Conservation (phyloP, 306 rosid genomes). For the Corylus heterophylla region DNA sequence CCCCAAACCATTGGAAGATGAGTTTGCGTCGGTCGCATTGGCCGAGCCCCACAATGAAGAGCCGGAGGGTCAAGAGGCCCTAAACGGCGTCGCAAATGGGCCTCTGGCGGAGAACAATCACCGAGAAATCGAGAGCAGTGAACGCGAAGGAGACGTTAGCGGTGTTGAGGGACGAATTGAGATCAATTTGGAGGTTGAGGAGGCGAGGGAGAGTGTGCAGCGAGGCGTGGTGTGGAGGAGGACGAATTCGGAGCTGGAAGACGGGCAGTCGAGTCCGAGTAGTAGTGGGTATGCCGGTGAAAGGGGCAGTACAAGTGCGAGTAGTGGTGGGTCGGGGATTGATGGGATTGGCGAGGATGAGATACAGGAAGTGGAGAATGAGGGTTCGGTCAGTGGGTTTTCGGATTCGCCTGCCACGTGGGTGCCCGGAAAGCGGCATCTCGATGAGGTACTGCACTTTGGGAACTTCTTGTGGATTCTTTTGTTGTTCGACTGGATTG, state of each 20-base stretch:
- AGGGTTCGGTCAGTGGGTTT: conserved; percentile 36
- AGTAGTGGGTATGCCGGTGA: conserved; percentile 93
- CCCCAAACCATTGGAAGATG: conserved; percentile 38
- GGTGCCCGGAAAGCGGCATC: conserved; percentile 62
- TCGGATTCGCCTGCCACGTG: conserved; percentile 47
- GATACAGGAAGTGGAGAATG: conserved; percentile 49
- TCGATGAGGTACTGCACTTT: conserved; percentile 60
- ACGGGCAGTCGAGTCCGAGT: conserved; percentile 65
- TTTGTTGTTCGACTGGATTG: background rate
- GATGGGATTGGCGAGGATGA: conserved; percentile 48
- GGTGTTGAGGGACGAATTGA: conserved; percentile 25
- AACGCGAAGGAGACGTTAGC: conserved; percentile 5
- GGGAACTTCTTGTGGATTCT: background rate
- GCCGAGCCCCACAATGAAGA: conserved; percentile 39
- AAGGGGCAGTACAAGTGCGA: conserved; percentile 67
- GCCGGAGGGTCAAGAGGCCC: conserved; percentile 21
- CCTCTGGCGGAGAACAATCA: conserved; percentile 24
- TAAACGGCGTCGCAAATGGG: conserved; percentile 45
- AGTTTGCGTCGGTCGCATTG: conserved; percentile 47
- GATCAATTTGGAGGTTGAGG: conserved; percentile 30
- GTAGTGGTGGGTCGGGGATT: conserved; percentile 46
- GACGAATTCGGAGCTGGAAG: conserved; percentile 63
- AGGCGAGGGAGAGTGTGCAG: conserved; percentile 27
- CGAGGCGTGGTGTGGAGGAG: conserved; percentile 45
- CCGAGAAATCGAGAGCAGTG: conserved; percentile 23